A percentile compares a stretch with the other conserved stretches of the same genome.
These are phyloP conservation scores for Xenoacremonium recifei DNA, from an alignment of 2,329 filamentous ascomycete genomes.

Conservation along the genomic window DNA sequence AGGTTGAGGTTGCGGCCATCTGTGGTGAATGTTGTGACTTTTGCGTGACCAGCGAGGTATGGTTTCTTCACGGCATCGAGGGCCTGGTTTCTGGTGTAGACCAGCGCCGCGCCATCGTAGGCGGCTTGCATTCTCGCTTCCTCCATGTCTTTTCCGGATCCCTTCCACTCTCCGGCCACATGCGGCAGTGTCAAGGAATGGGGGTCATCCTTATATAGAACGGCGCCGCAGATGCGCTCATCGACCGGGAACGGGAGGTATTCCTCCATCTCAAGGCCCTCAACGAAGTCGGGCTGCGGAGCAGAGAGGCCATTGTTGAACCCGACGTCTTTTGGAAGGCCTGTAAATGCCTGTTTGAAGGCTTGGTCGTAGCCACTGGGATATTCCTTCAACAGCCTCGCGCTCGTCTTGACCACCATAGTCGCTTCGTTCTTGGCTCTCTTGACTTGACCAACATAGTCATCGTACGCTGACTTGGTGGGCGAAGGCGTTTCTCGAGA, in stretches of 20 bases:
- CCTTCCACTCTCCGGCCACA: constrained; percentile 25
- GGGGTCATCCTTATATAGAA: constrained; percentile 15
- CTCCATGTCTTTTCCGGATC: constrained; percentile 8
- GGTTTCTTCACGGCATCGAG: constrained; percentile 15
- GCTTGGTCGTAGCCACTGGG: constrained; percentile 1
- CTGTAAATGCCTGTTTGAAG: constrained; percentile 12
- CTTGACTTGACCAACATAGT: no score
- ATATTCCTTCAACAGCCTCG: constrained; percentile 20
- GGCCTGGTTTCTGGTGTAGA: constrained; percentile 25
- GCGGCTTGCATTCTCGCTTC: constrained; percentile 16
- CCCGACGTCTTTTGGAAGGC: constrained; percentile 21
- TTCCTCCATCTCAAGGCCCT: constrained; percentile 16
- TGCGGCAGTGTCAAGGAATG: constrained; percentile 27
- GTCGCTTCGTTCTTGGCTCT: no score
- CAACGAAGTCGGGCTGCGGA: constrained; percentile 27
- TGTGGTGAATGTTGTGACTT: constrained; percentile 25
- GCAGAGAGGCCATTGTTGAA: constrained; percentile 27
- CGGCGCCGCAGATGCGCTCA: constrained; percentile 11
- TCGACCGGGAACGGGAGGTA: constrained; percentile 10
- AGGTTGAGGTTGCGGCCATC: constrained; percentile 23
- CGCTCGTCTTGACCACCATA: no score
- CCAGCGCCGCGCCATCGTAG: constrained; percentile 26
- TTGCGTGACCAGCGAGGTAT: constrained; percentile 17
- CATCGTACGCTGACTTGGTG: no score
- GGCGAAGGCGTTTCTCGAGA: no score